Percentiles rank a stretch among this genome's conserved stretches.
Evolutionary conservation across 2,329 filamentous ascomycete species (phyloP).

Genomic region (Claviceps capensis): DNA sequence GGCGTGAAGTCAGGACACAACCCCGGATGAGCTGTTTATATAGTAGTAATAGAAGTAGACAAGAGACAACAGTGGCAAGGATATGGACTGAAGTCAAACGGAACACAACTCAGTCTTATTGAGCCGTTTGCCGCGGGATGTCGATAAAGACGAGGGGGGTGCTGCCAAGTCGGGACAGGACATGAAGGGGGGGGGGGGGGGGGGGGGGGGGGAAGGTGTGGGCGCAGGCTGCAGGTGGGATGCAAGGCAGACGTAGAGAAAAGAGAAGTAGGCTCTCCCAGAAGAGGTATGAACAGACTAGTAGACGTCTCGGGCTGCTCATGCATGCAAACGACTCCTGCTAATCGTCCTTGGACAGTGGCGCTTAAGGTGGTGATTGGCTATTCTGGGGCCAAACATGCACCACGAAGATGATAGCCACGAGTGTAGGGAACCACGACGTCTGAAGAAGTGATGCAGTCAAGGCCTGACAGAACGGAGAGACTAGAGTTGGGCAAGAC

Average conservation of each 20-base stretch:
- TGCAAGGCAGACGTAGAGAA: neutral
- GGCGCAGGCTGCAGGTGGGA: neutral
- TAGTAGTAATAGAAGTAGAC: neutral
- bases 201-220: neutral
- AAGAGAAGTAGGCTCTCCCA: conserved; percentile 3
- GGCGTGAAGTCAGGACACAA: neutral
- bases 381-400: conserved; percentile 15
- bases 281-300: neutral
- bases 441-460: conserved; percentile 9
- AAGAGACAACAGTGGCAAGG: neutral
- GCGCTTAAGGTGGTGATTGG: conserved; percentile 21
- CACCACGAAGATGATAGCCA: conserved; percentile 20
- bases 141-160: neutral
- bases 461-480: neutral
- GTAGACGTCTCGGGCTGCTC: conserved; percentile 17
- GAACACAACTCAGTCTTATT: neutral
- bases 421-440: conserved; percentile 18
- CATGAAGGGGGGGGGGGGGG: neutral
- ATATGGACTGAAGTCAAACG: neutral
- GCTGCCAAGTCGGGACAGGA: neutral
- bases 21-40: neutral
- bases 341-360: conserved; percentile 16
- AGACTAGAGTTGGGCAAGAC: neutral
- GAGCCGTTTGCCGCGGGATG: neutral
- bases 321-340: conserved; percentile 12